Evolutionary conservation across 805 yeast genomes (phyloP).

Genomic region (Barnettozyma sucrosica): DNA sequence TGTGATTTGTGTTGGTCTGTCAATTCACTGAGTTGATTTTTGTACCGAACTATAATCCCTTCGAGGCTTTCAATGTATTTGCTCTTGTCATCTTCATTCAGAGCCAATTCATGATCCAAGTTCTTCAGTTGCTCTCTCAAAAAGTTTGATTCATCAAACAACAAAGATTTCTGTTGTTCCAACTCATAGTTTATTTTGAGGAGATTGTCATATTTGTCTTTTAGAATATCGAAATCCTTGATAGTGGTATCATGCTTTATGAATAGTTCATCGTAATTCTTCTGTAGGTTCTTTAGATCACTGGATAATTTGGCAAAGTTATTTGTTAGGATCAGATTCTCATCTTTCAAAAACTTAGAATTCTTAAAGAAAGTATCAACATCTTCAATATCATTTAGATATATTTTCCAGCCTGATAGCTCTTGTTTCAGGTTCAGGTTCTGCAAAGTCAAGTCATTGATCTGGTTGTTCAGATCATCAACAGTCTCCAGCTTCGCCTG

Average conservation of each 20-base stretch:
- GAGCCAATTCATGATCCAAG: slow-evolving; percentile 32
- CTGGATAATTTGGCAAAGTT: slow-evolving; percentile 26
- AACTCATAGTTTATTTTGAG: slow-evolving; percentile 36
- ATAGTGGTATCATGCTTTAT: slow-evolving; percentile 32
- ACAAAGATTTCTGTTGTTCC: slow-evolving; percentile 45
- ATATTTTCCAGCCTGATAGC: slow-evolving; percentile 41
- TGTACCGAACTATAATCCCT: slow-evolving; percentile 48
- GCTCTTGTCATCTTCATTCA: slow-evolving; percentile 19
- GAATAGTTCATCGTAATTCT: slow-evolving; percentile 29
- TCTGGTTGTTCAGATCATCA: slow-evolving; percentile 39
- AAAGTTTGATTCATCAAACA: slow-evolving; percentile 53
- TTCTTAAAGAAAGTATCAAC: slow-evolving; percentile 35
- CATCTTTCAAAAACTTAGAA: slow-evolving; percentile 36
- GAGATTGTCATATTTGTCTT: slow-evolving; percentile 24
- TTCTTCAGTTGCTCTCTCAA: slow-evolving; percentile 51
- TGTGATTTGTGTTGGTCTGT: slow-evolving; percentile 38
- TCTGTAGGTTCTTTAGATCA: slow-evolving; percentile 26
- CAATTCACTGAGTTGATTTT: slow-evolving; percentile 19
- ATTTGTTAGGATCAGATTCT: slow-evolving; percentile 31
- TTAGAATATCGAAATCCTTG: slow-evolving; percentile 24
- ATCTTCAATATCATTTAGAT: slow-evolving; percentile 30
- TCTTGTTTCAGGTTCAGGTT: slow-evolving; percentile 42
- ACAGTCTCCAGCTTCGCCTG: slow-evolving; percentile 33
- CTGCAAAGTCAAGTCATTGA: slow-evolving; percentile 45
- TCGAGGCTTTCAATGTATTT: slow-evolving; percentile 22